Base-by-base conservation (phyloP, 257 asterid species). In the Misopates orontium region DNA sequence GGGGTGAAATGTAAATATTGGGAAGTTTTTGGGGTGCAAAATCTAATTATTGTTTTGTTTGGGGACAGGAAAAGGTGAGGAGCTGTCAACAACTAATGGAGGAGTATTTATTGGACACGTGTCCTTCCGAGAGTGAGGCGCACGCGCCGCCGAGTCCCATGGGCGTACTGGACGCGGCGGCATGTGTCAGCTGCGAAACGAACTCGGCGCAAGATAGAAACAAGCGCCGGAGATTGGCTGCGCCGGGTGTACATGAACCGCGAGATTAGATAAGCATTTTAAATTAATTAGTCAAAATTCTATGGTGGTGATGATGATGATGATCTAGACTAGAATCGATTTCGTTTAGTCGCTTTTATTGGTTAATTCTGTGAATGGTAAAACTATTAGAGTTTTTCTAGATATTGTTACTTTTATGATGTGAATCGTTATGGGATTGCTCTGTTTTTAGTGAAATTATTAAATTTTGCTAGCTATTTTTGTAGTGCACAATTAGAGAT, bases 11-110 rank as follows among this genome's bases (percentile, higher is more conserved):
- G 11, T 3, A 71, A 68, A 56, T 17, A 22, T 17, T 23, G 0
- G 17, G 0, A 44, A 47, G 18, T 13, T 28, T 47, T 8, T 13
- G 40, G 70, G 79, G 73, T 58, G 23, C 17, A 14, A 50, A 40
- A 13, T 47, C 23, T 56, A 14, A 42, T 21, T 22, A 7, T 21
- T 41, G 10, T 36, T 23, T 21, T 44, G 55, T 55, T 61, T 59
- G 72, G 79, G 66, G 19, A 73, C 77, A 85, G 92, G 85, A 73
- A 73, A 65, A 49, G 84, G 85, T 83, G 82, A 68, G 75, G 51
- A 83, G 84, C 87, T 85, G 92, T 83, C 85, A 73, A 61, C 87
- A 70, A 66, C 84, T 83, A 39, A 78, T 85, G 74, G 82, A 77
- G 68, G 84, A 77, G 72, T 83, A 80, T 65, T 20, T 85, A 73